These are phyloP conservation scores for Auxenochlorella pyrenoidosa DNA, from an alignment of 139 green algal species.

Conservation along the genomic window DNA sequence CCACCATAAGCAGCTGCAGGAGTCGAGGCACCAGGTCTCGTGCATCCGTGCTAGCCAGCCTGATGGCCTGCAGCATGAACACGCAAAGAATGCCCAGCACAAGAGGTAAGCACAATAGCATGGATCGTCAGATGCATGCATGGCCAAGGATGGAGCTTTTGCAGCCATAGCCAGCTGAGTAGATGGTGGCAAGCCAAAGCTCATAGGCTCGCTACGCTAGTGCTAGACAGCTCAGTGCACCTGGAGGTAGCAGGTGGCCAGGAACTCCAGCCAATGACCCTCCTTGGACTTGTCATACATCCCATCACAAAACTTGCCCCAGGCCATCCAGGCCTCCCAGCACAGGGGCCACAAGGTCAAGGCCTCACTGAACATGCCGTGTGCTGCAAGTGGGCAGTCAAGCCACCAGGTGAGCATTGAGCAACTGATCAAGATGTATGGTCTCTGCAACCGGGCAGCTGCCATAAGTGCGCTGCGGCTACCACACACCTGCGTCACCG, in stretches of 20 bases:
- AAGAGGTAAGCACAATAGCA: too few relatives aligned
- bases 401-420: not conserved
- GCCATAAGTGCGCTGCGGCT: not conserved
- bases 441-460: too few relatives aligned
- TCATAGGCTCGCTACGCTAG: too few relatives aligned
- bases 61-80: conserved; percentile 62
- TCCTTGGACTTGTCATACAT: conserved; percentile 56
- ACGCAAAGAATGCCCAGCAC: too few relatives aligned
- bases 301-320: conserved; percentile 90
- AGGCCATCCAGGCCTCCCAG: conserved; percentile 91
- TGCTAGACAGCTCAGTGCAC: not conserved
- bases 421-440: too few relatives aligned
- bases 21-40: conserved; percentile 83
- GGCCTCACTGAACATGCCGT: conserved; percentile 80
- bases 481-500: conserved; percentile 19
- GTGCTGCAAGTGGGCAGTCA: conserved; percentile 38
- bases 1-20: conserved; percentile 90
- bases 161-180: not conserved
- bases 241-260: conserved; percentile 50
- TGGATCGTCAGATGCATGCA: too few relatives aligned
- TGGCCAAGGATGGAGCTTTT: not conserved
- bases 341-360: conserved; percentile 82
- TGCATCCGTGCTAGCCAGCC: conserved; percentile 53
- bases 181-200: not conserved
- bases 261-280: conserved; percentile 82